Evolutionary conservation across 2,329 filamentous ascomycete species (phyloP).

Genomic region (Ceratocystis ficicola): DNA sequence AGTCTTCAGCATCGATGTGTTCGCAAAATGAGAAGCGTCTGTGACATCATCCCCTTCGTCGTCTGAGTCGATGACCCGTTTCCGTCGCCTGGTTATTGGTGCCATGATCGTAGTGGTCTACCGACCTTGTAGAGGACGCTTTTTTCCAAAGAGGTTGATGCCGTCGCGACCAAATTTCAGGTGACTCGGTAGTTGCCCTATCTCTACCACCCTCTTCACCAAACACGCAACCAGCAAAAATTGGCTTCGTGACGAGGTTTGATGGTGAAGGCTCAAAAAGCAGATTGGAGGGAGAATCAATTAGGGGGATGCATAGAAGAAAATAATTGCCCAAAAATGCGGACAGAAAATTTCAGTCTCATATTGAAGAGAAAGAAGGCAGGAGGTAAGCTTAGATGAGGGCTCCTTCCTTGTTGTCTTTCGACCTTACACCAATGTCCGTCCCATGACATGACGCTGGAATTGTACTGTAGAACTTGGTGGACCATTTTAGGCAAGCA

Average conservation of each 20-base stretch:
- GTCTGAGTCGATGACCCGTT: slow-evolving; percentile 40
- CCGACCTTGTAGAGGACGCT: not conserved
- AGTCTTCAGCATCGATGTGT: slow-evolving; percentile 37
- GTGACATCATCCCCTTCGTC: slow-evolving; percentile 40
- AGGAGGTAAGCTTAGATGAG: slow-evolving; percentile 17
- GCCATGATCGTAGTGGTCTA: slow-evolving; percentile 35
- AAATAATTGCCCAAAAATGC: not conserved
- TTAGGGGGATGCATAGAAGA: not conserved
- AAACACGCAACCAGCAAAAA: not conserved
- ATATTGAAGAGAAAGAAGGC: slow-evolving; percentile 4
- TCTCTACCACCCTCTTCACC: not conserved
- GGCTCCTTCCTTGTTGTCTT: not conserved
- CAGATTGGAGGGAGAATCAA: not conserved
- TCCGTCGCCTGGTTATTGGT: slow-evolving; percentile 47
- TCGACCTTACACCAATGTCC: not conserved
- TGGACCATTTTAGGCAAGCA: slow-evolving; percentile 3
- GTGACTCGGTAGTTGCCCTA: not conserved
- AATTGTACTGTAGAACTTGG: not conserved
- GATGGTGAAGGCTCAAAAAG: slow-evolving; percentile 22
- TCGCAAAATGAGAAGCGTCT: slow-evolving; percentile 41
- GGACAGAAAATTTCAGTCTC: not conserved
- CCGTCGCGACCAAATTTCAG: not conserved
- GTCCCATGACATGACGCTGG: slow-evolving; percentile 1
- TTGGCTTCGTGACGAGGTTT: not conserved
- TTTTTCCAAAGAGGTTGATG: not conserved